These are phyloP conservation scores for Umbellularia californica DNA, from an alignment of 164 flowering plant species.

Conservation along the genomic window DNA sequence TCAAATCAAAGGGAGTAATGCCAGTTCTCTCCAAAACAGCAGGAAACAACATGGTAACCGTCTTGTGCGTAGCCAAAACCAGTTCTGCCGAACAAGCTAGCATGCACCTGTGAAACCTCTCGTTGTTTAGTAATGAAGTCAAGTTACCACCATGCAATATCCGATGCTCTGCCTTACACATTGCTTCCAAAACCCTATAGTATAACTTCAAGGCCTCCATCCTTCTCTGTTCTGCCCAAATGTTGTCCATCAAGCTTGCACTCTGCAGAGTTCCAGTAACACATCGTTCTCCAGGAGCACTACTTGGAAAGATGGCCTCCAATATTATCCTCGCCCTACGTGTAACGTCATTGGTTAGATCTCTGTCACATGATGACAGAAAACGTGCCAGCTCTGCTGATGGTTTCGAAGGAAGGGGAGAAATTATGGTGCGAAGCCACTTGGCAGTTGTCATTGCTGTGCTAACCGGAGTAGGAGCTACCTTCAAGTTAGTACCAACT, in stretches of 20 bases:
- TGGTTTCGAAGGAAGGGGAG: conserved; percentile 83
- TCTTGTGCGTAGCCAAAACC: conserved; percentile 91
- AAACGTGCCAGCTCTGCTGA: conserved; percentile 66
- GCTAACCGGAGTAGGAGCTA: conserved; percentile 85
- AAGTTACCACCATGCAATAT: conserved; percentile 68
- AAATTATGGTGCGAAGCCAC: conserved; percentile 87
- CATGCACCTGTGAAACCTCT: conserved; percentile 99
- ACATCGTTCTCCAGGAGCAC: conserved; percentile 54
- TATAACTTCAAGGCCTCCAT: conserved; percentile 80
- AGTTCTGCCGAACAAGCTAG: conserved; percentile 98
- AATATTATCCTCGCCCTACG: conserved; percentile 79
- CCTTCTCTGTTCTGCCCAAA: conserved; percentile 96
- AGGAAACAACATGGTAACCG: conserved; percentile 94
- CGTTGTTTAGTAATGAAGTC: conserved; percentile 83
- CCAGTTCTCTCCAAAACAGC: conserved; percentile 94
- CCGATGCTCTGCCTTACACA: conserved; percentile 89
- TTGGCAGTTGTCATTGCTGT: conserved; percentile 98
- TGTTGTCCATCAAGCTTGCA: conserved; percentile 75
- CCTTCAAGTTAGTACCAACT: conserved; percentile 36
- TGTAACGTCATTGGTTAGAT: conserved; percentile 64
- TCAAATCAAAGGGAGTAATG: conserved; percentile 97
- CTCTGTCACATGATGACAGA: conserved; percentile 70
- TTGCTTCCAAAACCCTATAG: conserved; percentile 85
- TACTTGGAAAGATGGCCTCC: conserved; percentile 91
- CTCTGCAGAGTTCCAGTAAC: conserved; percentile 49